phyloP scores from a whole-genome alignment of 495 filamentous ascomycete genomes.

The Recurvomyces mirabilis region DNA sequence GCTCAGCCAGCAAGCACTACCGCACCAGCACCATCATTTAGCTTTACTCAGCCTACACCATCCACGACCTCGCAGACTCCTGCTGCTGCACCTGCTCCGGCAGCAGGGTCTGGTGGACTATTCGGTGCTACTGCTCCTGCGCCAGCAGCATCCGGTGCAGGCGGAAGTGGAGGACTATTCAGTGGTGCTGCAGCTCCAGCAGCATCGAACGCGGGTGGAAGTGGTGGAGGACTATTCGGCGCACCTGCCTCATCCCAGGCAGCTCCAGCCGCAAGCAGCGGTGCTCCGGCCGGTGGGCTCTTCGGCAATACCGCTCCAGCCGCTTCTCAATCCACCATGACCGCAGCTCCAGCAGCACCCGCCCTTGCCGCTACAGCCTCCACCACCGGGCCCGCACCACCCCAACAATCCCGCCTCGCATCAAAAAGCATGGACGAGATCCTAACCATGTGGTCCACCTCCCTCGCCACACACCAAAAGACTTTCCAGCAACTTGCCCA shows the following conservation, averaged over 20 bases:
- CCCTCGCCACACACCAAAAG: constrained; percentile 88
- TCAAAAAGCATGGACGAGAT: constrained; percentile 99
- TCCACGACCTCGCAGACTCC: too few species aligned
- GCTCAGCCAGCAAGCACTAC: too few species aligned
- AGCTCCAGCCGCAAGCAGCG: not conserved
- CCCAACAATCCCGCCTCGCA: constrained; percentile 73
- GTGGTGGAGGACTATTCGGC: not conserved
- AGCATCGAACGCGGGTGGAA: not conserved
- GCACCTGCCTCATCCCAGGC: not conserved
- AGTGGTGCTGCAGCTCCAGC: not conserved
- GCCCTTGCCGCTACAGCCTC: constrained; percentile 24
- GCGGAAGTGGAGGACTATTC: not conserved
- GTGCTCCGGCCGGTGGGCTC: not conserved
- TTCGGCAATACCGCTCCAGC: not conserved
- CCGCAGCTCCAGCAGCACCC: constrained; percentile 23
- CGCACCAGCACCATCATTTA: too few species aligned
- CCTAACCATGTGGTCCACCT: constrained; percentile 92
- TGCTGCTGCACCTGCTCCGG: not conserved
- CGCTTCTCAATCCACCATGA: constrained; percentile 8
- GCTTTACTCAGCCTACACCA: too few species aligned
- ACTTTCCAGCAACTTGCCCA: constrained; percentile 83
- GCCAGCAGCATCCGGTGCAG: not conserved
- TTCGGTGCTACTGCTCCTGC: not conserved
- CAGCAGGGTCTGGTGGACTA: not conserved
- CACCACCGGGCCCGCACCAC: constrained; percentile 64